A percentile compares a stretch with the other conserved stretches of the same genome.
Conservation (phyloP, 2,329 filamentous ascomycete genomes). For the Colletotrichum brevisporum region DNA sequence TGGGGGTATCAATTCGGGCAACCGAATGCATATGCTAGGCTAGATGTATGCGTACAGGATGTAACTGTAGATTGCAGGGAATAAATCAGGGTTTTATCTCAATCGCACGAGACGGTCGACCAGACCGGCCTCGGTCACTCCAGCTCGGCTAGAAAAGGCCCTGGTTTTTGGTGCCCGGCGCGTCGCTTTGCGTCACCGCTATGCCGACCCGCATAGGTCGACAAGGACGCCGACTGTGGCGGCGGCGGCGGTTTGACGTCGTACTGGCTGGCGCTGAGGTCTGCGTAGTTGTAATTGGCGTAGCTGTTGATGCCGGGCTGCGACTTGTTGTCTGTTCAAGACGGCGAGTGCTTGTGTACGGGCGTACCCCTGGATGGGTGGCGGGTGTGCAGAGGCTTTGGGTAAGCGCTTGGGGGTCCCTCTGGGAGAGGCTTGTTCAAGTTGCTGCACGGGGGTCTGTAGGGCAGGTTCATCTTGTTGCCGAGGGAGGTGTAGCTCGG, state of each 20-base stretch:
- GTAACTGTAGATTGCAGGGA: neutral
- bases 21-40: neutral
- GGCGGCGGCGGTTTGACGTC: slow-evolving; percentile 11
- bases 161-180: slow-evolving; percentile 8
- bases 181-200: slow-evolving; percentile 1
- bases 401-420: slow-evolving; percentile 9
- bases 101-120: too few relatives aligned
- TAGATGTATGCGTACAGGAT: neutral
- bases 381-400: slow-evolving; percentile 30
- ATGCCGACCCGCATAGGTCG: slow-evolving; percentile 6
- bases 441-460: slow-evolving; percentile 25
- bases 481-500: slow-evolving; percentile 8
- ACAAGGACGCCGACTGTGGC: slow-evolving; percentile 2
- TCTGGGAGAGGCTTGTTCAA: neutral
- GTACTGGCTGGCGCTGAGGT: slow-evolving; percentile 1
- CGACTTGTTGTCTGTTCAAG: slow-evolving; percentile 19
- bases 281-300: slow-evolving; percentile 2
- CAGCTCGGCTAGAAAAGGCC: slow-evolving; percentile 32
- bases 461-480: slow-evolving; percentile 22
- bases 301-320: slow-evolving; percentile 10
- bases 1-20: neutral
- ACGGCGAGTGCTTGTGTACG: slow-evolving; percentile 10
- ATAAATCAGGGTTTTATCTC: too few relatives aligned
- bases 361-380: slow-evolving; percentile 11
- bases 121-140: slow-evolving; percentile 1